Conservation (phyloP, 2,329 filamentous ascomycete genomes). For the Calonectria montana region DNA sequence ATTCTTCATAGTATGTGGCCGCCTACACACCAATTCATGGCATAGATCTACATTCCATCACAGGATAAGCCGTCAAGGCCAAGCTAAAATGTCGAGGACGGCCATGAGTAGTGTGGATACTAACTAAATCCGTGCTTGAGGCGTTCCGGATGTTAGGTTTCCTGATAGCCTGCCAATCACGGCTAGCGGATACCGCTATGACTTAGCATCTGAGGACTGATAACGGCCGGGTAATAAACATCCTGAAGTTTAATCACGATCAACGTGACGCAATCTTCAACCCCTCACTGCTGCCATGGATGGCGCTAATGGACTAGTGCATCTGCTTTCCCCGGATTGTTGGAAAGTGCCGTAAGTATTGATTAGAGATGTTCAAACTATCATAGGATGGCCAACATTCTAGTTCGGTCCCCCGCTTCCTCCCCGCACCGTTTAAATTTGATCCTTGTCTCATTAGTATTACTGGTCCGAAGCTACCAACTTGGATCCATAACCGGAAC, state of each 20-base stretch:
- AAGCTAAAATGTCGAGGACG: background rate
- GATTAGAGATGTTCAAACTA: background rate
- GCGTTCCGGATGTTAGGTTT: background rate
- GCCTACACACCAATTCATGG: background rate
- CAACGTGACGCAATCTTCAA: background rate
- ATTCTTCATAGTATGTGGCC: background rate
- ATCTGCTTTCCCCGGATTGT: background rate
- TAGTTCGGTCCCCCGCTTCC: background rate
- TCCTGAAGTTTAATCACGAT: background rate
- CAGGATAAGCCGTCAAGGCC: background rate
- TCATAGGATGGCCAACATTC: background rate
- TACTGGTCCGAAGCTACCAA: background rate
- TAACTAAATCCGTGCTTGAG: background rate
- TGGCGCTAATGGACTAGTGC: background rate
- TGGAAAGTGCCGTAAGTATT: background rate
- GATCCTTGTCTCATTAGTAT: background rate
- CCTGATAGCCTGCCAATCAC: conserved; percentile 3
- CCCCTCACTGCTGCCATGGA: background rate
- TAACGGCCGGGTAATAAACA: background rate
- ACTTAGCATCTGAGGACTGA: background rate
- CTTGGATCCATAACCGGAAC: background rate
- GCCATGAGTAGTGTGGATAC: background rate
- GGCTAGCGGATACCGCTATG: background rate
- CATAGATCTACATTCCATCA: background rate
- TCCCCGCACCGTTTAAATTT: background rate